phyloP scores from a whole-genome alignment of 2,329 filamentous ascomycete species.

The Aspergillus costaricaensis region DNA sequence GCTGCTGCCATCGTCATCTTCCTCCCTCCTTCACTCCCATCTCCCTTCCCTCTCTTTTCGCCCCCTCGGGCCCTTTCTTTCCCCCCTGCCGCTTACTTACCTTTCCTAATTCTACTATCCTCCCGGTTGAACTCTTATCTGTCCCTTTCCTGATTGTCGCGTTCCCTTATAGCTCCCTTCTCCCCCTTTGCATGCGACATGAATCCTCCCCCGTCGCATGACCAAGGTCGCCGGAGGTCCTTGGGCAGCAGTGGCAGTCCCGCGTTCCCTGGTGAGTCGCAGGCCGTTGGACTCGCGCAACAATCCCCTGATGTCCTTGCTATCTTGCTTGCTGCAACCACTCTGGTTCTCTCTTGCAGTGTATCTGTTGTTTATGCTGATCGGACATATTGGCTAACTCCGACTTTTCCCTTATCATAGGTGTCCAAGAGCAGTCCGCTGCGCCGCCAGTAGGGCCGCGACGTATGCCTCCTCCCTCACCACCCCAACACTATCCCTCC shows the following conservation, averaged over 20 bases:
- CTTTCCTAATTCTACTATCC: conserved; percentile 1
- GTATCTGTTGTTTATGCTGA: not conserved
- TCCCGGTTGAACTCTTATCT: not conserved
- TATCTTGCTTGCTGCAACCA: not conserved
- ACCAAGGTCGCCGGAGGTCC: conserved; percentile 38
- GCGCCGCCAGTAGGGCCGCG: conserved; percentile 40
- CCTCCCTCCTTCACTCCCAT: not conserved
- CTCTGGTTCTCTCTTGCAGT: not conserved
- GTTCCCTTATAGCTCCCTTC: conserved; percentile 6
- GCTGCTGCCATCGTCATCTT: conserved; percentile 23
- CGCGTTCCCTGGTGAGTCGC: conserved; percentile 41
- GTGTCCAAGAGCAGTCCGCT: conserved; percentile 34
- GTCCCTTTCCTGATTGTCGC: conserved; percentile 4
- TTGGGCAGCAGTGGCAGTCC: conserved; percentile 41
- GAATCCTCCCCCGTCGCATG: conserved; percentile 37
- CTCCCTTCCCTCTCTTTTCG: not conserved
- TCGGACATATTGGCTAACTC: conserved; percentile 16
- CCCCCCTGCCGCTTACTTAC: conserved; percentile 8
- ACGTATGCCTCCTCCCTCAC: conserved; percentile 55
- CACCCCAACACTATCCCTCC: conserved; percentile 50
- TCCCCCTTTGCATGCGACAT: conserved; percentile 33
- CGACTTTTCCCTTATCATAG: conserved; percentile 17
- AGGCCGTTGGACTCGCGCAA: conserved; percentile 12
- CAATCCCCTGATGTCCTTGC: not conserved
- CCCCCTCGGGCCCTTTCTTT: conserved; percentile 8